These are phyloP conservation scores for Fusarium sp. DNA, from an alignment of 2,329 filamentous ascomycete species.

Conservation along the genomic window DNA sequence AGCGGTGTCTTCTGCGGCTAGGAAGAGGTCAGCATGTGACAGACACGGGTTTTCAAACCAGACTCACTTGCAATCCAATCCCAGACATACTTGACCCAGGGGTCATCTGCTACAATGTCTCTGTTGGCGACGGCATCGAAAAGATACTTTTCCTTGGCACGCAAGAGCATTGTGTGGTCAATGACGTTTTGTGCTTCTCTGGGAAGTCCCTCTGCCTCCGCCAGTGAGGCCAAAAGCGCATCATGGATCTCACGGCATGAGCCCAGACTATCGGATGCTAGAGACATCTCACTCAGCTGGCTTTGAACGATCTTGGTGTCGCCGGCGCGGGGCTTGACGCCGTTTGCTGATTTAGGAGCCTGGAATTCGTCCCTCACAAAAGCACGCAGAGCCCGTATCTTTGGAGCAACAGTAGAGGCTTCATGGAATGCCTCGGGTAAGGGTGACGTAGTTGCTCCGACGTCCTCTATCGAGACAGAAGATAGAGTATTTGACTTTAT, in stretches of 20 bases:
- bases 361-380: conserved; percentile 48
- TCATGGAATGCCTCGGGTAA: conserved; percentile 56
- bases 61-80: conserved; percentile 74
- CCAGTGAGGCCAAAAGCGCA: conserved; percentile 58
- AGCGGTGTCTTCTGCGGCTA: conserved; percentile 72
- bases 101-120: conserved; percentile 75
- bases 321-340: conserved; percentile 37
- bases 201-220: conserved; percentile 59
- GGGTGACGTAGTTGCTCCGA: conserved; percentile 47
- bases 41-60: neutral
- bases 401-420: conserved; percentile 58
- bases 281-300: conserved; percentile 49
- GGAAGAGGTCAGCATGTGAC: conserved; percentile 27
- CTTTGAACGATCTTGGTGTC: conserved; percentile 44
- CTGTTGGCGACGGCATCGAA: conserved; percentile 74
- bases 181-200: conserved; percentile 62
- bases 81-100: conserved; percentile 84
- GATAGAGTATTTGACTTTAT: conserved; percentile 50
- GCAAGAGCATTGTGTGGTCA: conserved; percentile 68
- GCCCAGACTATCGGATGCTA: conserved; percentile 51
- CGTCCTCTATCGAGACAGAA: conserved; percentile 49
- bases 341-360: conserved; percentile 33
- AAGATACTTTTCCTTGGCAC: conserved; percentile 70
- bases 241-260: conserved; percentile 70
- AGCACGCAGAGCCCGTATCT: conserved; percentile 58